These are phyloP conservation scores for Venturia nashicola DNA, from an alignment of 2,329 filamentous ascomycete species.

Conservation along the genomic window DNA sequence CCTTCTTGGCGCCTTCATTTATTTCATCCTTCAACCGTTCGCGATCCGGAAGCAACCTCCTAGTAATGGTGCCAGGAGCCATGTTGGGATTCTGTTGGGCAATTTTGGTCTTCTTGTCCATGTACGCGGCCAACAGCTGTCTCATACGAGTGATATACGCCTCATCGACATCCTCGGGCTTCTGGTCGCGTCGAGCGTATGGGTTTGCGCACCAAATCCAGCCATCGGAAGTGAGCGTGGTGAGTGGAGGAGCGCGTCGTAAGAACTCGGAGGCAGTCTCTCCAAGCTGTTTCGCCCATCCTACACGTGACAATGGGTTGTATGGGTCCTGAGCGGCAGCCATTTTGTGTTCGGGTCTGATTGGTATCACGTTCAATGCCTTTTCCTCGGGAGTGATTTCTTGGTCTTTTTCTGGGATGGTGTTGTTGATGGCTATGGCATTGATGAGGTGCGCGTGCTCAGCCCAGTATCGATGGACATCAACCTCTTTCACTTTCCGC, in stretches of 20 bases:
- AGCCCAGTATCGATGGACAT: constrained; percentile 15
- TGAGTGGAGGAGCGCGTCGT: constrained; percentile 53
- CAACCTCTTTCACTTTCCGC: constrained; percentile 12
- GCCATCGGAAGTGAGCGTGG: constrained; percentile 38
- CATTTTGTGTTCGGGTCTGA: background rate
- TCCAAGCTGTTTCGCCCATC: constrained; percentile 46
- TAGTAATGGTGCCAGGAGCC: constrained; percentile 26
- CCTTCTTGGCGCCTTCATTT: constrained; percentile 45
- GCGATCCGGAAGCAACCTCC: constrained; percentile 29
- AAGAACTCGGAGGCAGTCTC: constrained; percentile 58
- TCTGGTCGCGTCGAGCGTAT: constrained; percentile 29
- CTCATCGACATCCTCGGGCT: constrained; percentile 24
- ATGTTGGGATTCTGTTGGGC: constrained; percentile 38
- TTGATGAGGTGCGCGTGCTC: constrained; percentile 16
- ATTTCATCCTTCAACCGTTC: constrained; percentile 41
- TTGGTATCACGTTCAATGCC: background rate
- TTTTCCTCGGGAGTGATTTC: background rate
- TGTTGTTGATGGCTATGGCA: constrained; percentile 10
- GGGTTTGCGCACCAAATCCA: constrained; percentile 71
- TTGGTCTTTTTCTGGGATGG: background rate
- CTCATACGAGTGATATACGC: constrained; percentile 42
- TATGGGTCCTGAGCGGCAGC: constrained; percentile 26
- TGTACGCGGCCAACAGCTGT: constrained; percentile 41
- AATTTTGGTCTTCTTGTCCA: constrained; percentile 34
- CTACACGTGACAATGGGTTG: constrained; percentile 46